Conservation (phyloP, 2,329 filamentous ascomycete species). For the Aspergillus phoenicis region DNA sequence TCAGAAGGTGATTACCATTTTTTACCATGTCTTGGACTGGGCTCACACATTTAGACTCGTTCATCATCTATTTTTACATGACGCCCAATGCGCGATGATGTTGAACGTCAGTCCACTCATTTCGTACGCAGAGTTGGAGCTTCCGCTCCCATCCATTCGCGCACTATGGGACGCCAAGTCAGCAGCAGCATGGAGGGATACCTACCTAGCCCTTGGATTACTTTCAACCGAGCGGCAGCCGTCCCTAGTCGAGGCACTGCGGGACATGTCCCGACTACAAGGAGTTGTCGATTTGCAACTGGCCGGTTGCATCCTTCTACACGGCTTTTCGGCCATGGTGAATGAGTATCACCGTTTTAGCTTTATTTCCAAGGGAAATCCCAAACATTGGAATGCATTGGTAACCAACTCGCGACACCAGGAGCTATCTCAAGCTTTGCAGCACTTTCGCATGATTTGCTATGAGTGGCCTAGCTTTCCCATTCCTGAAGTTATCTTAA, state of each 20-base stretch:
- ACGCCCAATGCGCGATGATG: conserved; percentile 69
- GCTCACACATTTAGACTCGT: conserved; percentile 49
- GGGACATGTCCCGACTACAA: conserved; percentile 58
- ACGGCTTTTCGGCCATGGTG: conserved; percentile 67
- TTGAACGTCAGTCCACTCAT: conserved; percentile 66
- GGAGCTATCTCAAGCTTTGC: conserved; percentile 63
- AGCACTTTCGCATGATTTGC: conserved; percentile 49
- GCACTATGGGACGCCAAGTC: conserved; percentile 67
- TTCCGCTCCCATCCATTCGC: conserved; percentile 65
- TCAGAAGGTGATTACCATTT: conserved; percentile 56
- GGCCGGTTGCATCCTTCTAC: conserved; percentile 62
- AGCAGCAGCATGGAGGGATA: conserved; percentile 65
- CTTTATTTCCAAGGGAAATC: conserved; percentile 48
- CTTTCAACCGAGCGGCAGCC: conserved; percentile 37
- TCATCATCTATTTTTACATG: conserved; percentile 66
- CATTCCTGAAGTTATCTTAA: conserved; percentile 33
- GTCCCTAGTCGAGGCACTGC: conserved; percentile 53
- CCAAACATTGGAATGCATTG: conserved; percentile 45
- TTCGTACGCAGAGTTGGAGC: conserved; percentile 68
- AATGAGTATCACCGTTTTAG: conserved; percentile 63
- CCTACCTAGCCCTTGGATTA: conserved; percentile 51
- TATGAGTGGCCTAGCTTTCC: conserved; percentile 21
- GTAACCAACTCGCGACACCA: conserved; percentile 61
- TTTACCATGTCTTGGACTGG: conserved; percentile 6
- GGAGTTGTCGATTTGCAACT: conserved; percentile 59